A percentile compares a stretch with the other conserved stretches of the same genome.
These are phyloP conservation scores for Boletus edulis DNA, from an alignment of 768 basidiomycete species.

Conservation along the genomic window DNA sequence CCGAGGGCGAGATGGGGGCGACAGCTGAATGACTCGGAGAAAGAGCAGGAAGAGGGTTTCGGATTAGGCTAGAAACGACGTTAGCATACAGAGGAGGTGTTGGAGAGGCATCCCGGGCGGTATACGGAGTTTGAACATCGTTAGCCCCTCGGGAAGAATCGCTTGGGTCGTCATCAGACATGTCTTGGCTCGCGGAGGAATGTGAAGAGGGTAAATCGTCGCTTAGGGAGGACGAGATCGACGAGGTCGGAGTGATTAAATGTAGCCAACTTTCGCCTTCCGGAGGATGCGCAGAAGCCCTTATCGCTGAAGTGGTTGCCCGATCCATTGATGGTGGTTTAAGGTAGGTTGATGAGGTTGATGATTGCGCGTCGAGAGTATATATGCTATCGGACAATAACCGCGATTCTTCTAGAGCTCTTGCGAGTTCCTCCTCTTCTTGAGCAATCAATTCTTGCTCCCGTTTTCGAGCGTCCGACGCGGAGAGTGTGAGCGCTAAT, in stretches of 20 bases:
- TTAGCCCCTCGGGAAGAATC: slow-evolving; percentile 4
- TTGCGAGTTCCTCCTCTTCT: slow-evolving; percentile 67
- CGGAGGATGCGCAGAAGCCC: slow-evolving; percentile 12
- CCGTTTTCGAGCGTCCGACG: slow-evolving; percentile 35
- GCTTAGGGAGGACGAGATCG: slow-evolving; percentile 13
- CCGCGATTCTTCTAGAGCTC: slow-evolving; percentile 59
- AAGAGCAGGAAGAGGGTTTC: slow-evolving; percentile 6
- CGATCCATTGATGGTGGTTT: slow-evolving; percentile 11
- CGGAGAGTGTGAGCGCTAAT: slow-evolving; percentile 45
- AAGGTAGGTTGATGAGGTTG: slow-evolving; percentile 7
- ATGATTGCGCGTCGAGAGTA: slow-evolving; percentile 2
- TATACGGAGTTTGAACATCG: slow-evolving; percentile 3
- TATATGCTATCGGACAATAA: slow-evolving; percentile 14
- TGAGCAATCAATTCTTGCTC: slow-evolving; percentile 25
- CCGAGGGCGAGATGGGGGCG: slow-evolving; percentile 3
- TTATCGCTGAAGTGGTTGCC: slow-evolving; percentile 16
- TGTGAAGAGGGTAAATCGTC: slow-evolving; percentile 30
- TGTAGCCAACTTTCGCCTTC: slow-evolving; percentile 33
- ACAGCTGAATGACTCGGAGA: slow-evolving; percentile 12
- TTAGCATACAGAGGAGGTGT: slow-evolving; percentile 26
- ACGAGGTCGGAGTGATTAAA: slow-evolving; percentile 26
- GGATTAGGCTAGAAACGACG: slow-evolving; percentile 20
- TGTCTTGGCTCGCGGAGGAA: slow-evolving; percentile 20
- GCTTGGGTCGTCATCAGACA: neutral
- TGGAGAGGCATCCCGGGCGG: slow-evolving; percentile 7